Conservation (phyloP, 2,329 filamentous ascomycete genomes). For the Tolypocladium sp. region DNA sequence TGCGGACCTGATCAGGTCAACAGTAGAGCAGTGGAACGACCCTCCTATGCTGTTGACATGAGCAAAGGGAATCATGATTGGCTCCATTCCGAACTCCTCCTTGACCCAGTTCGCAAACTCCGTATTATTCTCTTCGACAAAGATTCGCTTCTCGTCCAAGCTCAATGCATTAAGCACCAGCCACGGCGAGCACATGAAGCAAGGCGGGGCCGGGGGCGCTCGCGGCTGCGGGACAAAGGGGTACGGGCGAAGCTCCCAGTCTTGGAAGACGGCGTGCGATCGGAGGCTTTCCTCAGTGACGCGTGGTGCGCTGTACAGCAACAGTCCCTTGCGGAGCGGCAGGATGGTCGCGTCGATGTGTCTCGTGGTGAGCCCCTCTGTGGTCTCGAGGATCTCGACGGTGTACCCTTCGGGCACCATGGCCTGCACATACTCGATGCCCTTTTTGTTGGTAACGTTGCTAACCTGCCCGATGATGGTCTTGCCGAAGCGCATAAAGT, state of each 20-base stretch:
- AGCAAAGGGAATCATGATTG: not conserved
- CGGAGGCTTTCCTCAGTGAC: not conserved
- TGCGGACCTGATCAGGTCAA: not conserved
- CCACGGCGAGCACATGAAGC: conserved; percentile 2
- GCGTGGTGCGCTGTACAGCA: not conserved
- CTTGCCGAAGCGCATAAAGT: conserved; percentile 2
- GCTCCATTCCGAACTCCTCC: conserved; percentile 1
- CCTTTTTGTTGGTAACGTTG: not conserved
- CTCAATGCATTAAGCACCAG: conserved; percentile 1
- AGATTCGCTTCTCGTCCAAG: not conserved
- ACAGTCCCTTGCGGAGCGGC: not conserved
- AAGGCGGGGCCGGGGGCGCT: not conserved
- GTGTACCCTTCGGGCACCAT: not conserved
- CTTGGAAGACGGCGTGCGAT: not conserved
- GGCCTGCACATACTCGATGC: not conserved
- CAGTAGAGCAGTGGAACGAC: conserved; percentile 1
- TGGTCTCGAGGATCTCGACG: not conserved
- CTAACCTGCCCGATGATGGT: conserved; percentile 1
- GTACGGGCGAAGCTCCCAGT: not conserved
- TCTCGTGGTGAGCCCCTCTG: not conserved
- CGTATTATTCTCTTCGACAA: not conserved
- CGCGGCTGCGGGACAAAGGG: not conserved
- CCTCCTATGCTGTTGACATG: conserved; percentile 2
- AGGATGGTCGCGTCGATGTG: conserved; percentile 1
- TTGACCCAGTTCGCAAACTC: not conserved